Evolutionary conservation across 2,329 filamentous ascomycete genomes (phyloP).

Genomic region (Aspergillus floridensis): DNA sequence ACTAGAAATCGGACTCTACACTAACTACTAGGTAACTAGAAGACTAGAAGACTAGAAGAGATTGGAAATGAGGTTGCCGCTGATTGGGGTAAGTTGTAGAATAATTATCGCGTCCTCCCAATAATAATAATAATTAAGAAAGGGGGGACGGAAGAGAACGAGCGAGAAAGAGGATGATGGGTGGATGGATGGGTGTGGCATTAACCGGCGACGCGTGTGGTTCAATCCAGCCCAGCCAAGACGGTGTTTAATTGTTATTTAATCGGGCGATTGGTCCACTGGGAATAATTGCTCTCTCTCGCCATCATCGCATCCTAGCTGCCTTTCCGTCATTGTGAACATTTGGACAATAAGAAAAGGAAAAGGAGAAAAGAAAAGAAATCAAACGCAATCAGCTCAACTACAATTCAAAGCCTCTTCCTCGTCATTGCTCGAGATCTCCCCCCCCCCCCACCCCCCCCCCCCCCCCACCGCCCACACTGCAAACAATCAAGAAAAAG

Average conservation of each 20-base stretch:
- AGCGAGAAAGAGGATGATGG: neutral
- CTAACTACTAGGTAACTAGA: neutral
- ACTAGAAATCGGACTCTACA: neutral
- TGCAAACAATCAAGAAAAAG: no score
- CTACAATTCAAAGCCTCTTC: no score
- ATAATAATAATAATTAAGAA: neutral
- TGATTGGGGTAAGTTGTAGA: neutral
- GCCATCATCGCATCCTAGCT: neutral
- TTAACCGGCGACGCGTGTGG: slow-evolving; percentile 6
- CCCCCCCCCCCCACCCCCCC: no score
- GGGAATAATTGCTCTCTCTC: slow-evolving; percentile 3
- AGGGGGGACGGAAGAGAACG: slow-evolving; percentile 1
- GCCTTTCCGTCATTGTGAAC: neutral
- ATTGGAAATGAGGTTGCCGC: neutral
- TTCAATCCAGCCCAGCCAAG: neutral
- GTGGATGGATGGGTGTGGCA: slow-evolving; percentile 5
- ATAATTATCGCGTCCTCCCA: neutral
- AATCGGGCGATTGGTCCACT: slow-evolving; percentile 1
- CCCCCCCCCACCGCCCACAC: no score
- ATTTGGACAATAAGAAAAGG: neutral
- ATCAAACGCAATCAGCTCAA: no score
- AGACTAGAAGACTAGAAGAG: neutral
- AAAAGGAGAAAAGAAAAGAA: neutral
- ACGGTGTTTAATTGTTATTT: slow-evolving; percentile 2
- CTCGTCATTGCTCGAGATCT: neutral